These are phyloP conservation scores for Aspergillus avenaceus DNA, from an alignment of 495 filamentous ascomycete species.

Conservation along the genomic window DNA sequence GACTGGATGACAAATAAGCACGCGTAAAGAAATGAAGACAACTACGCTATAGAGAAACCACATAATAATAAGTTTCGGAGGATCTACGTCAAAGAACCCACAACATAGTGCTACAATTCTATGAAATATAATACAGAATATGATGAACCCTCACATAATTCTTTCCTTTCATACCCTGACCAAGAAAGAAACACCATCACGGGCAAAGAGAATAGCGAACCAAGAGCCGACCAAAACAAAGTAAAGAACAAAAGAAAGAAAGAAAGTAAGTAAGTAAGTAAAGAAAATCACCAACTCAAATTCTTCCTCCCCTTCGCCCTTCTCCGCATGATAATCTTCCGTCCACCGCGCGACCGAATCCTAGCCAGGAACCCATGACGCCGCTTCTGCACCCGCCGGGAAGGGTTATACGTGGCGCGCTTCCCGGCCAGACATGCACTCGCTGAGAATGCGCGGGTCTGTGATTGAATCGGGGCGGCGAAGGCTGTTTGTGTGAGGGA, in stretches of 20 bases:
- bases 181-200: neutral
- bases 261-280: neutral
- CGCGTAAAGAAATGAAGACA: neutral
- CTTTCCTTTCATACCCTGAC: no score
- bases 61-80: neutral
- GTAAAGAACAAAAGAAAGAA: neutral
- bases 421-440: constrained; percentile 46
- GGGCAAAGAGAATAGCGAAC: neutral
- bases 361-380: constrained; percentile 65
- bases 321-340: constrained; percentile 55
- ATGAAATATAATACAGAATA: no score
- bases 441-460: constrained; percentile 38
- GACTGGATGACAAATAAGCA: neutral
- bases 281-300: constrained; percentile 49
- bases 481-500: constrained; percentile 17
- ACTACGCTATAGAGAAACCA: neutral
- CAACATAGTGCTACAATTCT: no score
- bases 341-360: constrained; percentile 50
- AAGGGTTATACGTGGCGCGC: constrained; percentile 61
- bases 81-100: no score
- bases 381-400: constrained; percentile 66
- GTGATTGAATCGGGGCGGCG: constrained; percentile 16
- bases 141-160: no score
- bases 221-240: neutral
- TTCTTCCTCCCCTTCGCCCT: constrained; percentile 55